A percentile compares a stretch with the other conserved stretches of the same genome.
Evolutionary conservation across 371 early-diverging fungal species (phyloP).

Genomic region (Actinomucor elegans): DNA sequence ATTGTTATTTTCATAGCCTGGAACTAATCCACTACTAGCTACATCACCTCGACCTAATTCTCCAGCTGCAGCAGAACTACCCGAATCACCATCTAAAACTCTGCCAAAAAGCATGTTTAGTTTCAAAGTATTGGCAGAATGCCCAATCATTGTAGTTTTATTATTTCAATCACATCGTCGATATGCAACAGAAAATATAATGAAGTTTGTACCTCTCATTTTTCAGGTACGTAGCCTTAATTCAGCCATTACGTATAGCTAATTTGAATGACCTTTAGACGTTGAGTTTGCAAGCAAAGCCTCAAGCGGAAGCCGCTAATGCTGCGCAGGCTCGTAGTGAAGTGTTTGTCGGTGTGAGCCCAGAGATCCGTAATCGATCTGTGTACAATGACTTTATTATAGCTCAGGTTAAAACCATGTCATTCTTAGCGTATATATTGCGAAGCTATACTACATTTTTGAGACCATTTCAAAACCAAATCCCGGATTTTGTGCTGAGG

Average conservation of each 20-base stretch:
- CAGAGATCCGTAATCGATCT: slow-evolving; percentile 68
- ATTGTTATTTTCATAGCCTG: slow-evolving; percentile 44
- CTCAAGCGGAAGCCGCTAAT: slow-evolving; percentile 74
- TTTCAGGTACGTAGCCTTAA: slow-evolving; percentile 72
- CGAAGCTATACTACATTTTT: slow-evolving; percentile 73
- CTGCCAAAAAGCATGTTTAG: slow-evolving; percentile 77
- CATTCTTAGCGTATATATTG: slow-evolving; percentile 94
- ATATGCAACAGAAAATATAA: slow-evolving; percentile 77
- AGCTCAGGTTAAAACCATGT: slow-evolving; percentile 95
- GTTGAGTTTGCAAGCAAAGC: slow-evolving; percentile 73
- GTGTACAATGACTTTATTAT: slow-evolving; percentile 85
- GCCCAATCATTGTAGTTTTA: slow-evolving; percentile 95
- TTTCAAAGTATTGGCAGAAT: slow-evolving; percentile 97
- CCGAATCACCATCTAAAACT: slow-evolving; percentile 67
- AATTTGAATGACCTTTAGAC: too few species aligned
- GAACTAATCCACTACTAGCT: slow-evolving; percentile 47
- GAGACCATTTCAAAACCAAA: slow-evolving; percentile 75
- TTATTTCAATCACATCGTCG: slow-evolving; percentile 87
- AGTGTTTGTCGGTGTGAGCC: slow-evolving; percentile 81
- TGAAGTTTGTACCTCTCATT: slow-evolving; percentile 84
- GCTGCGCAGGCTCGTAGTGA: slow-evolving; percentile 67
- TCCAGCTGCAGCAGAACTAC: slow-evolving; percentile 63
- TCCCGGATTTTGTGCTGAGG: slow-evolving; percentile 86
- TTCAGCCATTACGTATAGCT: too few species aligned
- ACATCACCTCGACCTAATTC: slow-evolving; percentile 80